Evolutionary conservation across 2,329 filamentous ascomycete genomes (phyloP).

Genomic region (Colletotrichum aenigma): DNA sequence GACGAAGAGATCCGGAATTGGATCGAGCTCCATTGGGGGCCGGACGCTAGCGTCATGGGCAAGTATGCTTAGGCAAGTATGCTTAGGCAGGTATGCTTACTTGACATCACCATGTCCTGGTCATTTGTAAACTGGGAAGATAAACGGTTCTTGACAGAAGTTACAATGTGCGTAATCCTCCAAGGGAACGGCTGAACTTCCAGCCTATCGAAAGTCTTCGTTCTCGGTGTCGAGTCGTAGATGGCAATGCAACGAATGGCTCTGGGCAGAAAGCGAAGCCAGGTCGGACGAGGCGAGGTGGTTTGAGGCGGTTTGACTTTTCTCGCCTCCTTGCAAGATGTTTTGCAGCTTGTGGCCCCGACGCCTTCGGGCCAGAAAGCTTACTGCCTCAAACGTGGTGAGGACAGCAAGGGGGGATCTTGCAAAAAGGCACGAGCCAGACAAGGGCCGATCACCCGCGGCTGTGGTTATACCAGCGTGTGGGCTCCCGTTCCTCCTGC

Average conservation of each 20-base stretch:
- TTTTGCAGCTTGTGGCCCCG: not conserved
- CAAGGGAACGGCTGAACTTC: not conserved
- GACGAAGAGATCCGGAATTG: not conserved
- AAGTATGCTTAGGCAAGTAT: not conserved
- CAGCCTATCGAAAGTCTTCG: not conserved
- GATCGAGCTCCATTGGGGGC: not conserved
- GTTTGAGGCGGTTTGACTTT: slow-evolving; percentile 12
- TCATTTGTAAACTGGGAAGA: not conserved
- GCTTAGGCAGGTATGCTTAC: not conserved
- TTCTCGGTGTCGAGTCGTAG: not conserved
- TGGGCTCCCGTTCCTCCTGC: not conserved
- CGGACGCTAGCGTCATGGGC: not conserved
- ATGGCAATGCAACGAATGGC: not conserved
- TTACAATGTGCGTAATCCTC: not conserved
- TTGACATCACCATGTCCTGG: not conserved
- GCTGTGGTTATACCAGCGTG: not conserved
- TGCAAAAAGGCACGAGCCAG: slow-evolving; percentile 1
- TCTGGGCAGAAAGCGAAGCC: not conserved
- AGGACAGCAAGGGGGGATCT: not conserved
- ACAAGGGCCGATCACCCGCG: not conserved
- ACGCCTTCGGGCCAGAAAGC: not conserved
- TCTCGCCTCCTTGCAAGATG: not conserved
- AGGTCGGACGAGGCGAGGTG: not conserved
- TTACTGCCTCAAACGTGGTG: slow-evolving; percentile 9
- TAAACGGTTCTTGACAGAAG: not conserved